These are phyloP conservation scores for Crithidia bombi DNA, from an alignment of 208 protist species.

Conservation along the genomic window DNA sequence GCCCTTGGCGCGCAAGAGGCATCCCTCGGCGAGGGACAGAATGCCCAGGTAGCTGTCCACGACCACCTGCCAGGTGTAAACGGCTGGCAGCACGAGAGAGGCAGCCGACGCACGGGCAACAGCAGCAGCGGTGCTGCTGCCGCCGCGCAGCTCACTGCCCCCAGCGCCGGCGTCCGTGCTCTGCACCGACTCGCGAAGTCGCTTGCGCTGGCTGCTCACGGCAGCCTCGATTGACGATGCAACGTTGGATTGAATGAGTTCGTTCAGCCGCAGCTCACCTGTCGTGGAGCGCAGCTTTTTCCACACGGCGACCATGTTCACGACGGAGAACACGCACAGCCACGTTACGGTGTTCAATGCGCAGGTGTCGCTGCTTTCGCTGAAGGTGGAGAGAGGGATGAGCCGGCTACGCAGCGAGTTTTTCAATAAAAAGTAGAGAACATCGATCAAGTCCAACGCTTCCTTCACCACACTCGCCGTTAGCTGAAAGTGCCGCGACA, in stretches of 20 bases:
- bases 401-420: slow-evolving; percentile 26
- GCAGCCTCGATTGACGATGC: slow-evolving; percentile 41
- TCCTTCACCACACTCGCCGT: slow-evolving; percentile 61
- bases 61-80: slow-evolving; percentile 47
- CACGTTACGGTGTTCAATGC: slow-evolving; percentile 62
- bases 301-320: slow-evolving; percentile 75
- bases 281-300: slow-evolving; percentile 43
- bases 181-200: slow-evolving; percentile 32
- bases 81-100: slow-evolving; percentile 3
- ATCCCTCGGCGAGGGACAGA: slow-evolving; percentile 60
- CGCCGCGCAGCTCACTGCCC: background rate
- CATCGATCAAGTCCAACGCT: slow-evolving; percentile 49
- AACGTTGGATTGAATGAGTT: slow-evolving; percentile 47
- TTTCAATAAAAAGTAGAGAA: slow-evolving; percentile 23
- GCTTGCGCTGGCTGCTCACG: slow-evolving; percentile 34
- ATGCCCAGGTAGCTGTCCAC: slow-evolving; percentile 77
- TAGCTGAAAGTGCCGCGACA: slow-evolving; percentile 91
- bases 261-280: slow-evolving; percentile 51
- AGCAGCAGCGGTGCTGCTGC: no score
- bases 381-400: slow-evolving; percentile 26
- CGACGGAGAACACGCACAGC: slow-evolving; percentile 68
- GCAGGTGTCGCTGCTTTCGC: slow-evolving; percentile 40
- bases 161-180: background rate
- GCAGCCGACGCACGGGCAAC: background rate
- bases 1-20: slow-evolving; percentile 64